Conservation (phyloP, 2,329 filamentous ascomycete species). For the Xylariales sp. region DNA sequence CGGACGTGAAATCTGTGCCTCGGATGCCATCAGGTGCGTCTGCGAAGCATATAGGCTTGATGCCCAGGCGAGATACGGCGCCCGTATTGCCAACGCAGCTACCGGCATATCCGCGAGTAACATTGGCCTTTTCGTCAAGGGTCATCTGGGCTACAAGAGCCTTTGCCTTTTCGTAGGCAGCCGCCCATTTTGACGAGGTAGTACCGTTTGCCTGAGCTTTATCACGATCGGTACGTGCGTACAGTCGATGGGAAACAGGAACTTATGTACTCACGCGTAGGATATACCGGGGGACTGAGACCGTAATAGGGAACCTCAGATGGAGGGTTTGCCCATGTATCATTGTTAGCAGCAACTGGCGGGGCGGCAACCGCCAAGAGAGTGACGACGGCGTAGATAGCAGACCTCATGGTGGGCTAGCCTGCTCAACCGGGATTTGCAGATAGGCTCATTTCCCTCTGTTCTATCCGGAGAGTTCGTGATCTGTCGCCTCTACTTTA, state of each 20-base stretch:
- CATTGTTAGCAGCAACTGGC: not conserved
- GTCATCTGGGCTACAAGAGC: conserved; percentile 74
- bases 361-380: not conserved
- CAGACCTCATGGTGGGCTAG: not conserved
- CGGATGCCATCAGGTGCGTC: conserved; percentile 78
- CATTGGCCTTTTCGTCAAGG: conserved; percentile 78
- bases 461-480: too few species aligned
- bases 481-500: too few species aligned
- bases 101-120: conserved; percentile 28
- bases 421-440: too few species aligned
- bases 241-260: not conserved
- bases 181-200: conserved; percentile 55
- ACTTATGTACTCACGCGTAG: conserved; percentile 48
- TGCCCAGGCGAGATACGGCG: conserved; percentile 59
- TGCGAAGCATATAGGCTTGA: conserved; percentile 74
- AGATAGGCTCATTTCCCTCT: too few species aligned
- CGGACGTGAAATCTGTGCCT: conserved; percentile 70
- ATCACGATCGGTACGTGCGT: not conserved
- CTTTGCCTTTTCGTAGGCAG: conserved; percentile 70
- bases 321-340: too few species aligned
- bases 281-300: conserved; percentile 66
- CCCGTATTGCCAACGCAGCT: conserved; percentile 62
- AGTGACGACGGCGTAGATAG: not conserved
- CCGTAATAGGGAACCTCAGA: conserved; percentile 28
- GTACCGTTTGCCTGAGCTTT: conserved; percentile 53